Percentiles rank a stretch among this genome's conserved stretches.
Evolutionary conservation across 176 grass and related monocot species (phyloP).

Genomic region (Poa pratensis): DNA sequence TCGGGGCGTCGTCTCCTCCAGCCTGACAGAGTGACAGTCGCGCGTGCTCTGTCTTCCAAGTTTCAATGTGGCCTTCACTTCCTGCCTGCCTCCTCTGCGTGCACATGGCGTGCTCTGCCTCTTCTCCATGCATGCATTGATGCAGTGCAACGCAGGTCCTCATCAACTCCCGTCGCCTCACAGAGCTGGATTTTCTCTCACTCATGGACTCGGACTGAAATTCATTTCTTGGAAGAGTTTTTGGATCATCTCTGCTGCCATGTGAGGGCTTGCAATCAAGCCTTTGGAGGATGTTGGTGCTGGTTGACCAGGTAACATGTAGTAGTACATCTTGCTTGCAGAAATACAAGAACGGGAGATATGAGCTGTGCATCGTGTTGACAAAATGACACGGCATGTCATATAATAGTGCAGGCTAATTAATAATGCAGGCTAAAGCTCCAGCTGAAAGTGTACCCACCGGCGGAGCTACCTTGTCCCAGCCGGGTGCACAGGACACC

Average conservation of each 20-base stretch:
- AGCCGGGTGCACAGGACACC: no score
- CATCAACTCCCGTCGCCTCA: neutral
- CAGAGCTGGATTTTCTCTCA: neutral
- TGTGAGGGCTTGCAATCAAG: slow-evolving; percentile 20
- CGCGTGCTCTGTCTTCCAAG: no score
- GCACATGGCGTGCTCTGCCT: slow-evolving; percentile 15
- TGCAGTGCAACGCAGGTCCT: neutral
- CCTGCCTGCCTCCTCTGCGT: neutral
- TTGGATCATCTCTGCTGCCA: neutral
- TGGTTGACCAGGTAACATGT: neutral
- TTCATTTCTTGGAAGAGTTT: neutral
- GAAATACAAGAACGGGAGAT: neutral
- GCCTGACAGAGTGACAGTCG: neutral
- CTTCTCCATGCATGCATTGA: neutral
- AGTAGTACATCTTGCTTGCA: neutral
- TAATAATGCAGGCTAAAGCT: no score
- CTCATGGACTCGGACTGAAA: neutral
- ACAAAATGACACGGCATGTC: neutral
- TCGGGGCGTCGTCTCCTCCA: neutral
- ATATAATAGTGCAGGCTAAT: no score
- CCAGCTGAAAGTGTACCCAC: no score
- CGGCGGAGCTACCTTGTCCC: no score
- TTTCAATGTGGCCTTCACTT: neutral
- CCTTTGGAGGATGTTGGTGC: neutral
- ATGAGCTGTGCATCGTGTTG: neutral